Evolutionary conservation across 2,329 filamentous ascomycete genomes (phyloP), one percentile per base, ranked within the genome.

Genomic region (Teratosphaeria zuluensis): DNA sequence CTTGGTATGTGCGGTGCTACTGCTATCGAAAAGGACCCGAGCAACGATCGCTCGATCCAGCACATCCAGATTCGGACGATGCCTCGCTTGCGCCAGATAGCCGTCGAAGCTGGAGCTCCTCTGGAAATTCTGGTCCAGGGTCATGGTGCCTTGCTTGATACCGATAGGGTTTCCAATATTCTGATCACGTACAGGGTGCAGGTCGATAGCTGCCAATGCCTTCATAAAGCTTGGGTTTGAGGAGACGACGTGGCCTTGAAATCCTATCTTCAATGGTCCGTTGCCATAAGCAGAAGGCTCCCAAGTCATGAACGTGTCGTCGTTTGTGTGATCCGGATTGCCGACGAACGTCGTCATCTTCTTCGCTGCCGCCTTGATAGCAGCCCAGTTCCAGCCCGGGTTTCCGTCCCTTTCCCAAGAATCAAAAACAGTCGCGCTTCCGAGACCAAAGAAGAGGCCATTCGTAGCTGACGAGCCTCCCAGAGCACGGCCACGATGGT

Each of bases 341-440:
- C 51, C 51, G 5, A 33, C 51, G 21, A 48, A 48, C 4, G 42
- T 48, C 42, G 42, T 53, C 6, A 12, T 16, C 51, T 53, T 53
- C 31, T 33, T 31, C 3, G 24, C 51, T 24, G 42, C 42, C 16
- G 6, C 42, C 19, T 48, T 48, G 42, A 48, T 21, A 3, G 31
- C 46, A 7, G 16, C 42, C 42, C 42, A 48, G 19, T 48, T 48
- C 42, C 42, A 48, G 42, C 42, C 42, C 24, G 59, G 51, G 38
- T 65, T 64, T 9, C 64, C 67, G 11, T 68, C 52, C 11, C 55
- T 32, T n/a, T 56, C 69, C 73, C 73, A 76, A 8, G 64, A 69
- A 62, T 75, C 66, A 53, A 72, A 70, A 59, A 72, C 69, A 1
- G 56, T 63, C 46, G 62, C 64, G 7, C 66, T 65, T 3, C 66